Evolutionary conservation across 2,329 filamentous ascomycete species (phyloP), one percentile per base, ranked within the genome.

Genomic region (Aaosphaeria pasadenensis): DNA sequence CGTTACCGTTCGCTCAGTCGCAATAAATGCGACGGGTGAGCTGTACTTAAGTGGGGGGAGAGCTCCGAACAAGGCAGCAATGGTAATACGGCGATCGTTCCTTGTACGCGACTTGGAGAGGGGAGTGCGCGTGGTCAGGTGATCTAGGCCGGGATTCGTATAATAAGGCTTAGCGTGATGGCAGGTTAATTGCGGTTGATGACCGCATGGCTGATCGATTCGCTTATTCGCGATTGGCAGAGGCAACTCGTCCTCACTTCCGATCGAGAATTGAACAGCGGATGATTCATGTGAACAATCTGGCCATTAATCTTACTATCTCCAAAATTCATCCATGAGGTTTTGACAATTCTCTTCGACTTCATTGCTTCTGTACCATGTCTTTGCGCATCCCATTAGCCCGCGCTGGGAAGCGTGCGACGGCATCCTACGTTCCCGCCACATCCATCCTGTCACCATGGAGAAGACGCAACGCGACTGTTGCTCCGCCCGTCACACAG

Each of bases 401-500:
- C 42, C 62, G 59, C 49, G 60, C 66, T 44, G 60, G 62, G 35
- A 64, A 57, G 58, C 69, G 66, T 50, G 63, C 59, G 30, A 62
- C 64, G 11, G 55, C 53, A 9, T 53, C 56, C 33, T 36, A n/a
- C n/a, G 7, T 36, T 43, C 55, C 69, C 47, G 54, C 60, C 48
- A 62, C 58, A 42, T 62, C 57, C 55, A 45, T 57, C 41, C 30
- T 43, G 28, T 32, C 63, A 56, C 65, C 67, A 61, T 71, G 62
- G 67, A 61, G 57, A 46, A 64, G 66, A 68, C 54, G 58, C 45
- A 67, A 69, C 53, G 66, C 67, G 29, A 64, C 66, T 11, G 76
- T 79, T 13, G 84, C 83, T 4, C 87, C 88, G 7, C 88, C 89
- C 6, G 89, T 94, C 24, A 91, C 88, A 0, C 89, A 95, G 69